phyloP scores from a whole-genome alignment of 441 rosid species.

The Manihot esculenta region DNA sequence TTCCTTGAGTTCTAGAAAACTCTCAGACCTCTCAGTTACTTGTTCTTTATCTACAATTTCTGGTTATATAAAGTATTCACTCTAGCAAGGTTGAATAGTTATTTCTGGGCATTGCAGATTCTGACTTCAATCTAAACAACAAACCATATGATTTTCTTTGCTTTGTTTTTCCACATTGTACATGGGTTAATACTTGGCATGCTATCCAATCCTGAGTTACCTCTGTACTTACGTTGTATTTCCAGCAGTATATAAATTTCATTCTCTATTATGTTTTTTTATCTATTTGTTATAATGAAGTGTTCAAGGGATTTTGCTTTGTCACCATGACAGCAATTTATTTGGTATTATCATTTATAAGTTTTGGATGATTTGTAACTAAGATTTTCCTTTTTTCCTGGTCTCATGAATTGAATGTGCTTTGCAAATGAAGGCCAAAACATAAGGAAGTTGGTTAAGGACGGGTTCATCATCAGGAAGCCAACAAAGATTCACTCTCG shows the following conservation, averaged over 20 bases:
- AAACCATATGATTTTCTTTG: too few species aligned
- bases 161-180: too few species aligned
- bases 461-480: constrained; percentile 91
- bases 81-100: too few species aligned
- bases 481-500: constrained; percentile 97
- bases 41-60: too few species aligned
- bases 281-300: not conserved
- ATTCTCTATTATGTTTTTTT: not conserved
- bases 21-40: too few species aligned
- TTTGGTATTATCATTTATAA: not conserved
- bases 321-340: not conserved
- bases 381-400: not conserved
- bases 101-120: too few species aligned
- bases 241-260: not conserved
- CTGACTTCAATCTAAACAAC: too few species aligned
- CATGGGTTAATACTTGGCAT: too few species aligned
- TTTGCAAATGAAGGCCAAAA: constrained; percentile 60
- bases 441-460: constrained; percentile 91
- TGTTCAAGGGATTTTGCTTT: not conserved
- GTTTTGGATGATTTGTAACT: not conserved
- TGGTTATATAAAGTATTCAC: too few species aligned
- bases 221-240: not conserved
- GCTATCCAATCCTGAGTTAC: not conserved
- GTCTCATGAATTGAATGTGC: not conserved
- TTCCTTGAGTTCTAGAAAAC: too few species aligned